A percentile compares a stretch with the other conserved stretches of the same genome.
Conservation (phyloP, 2,329 filamentous ascomycete species). For the Penicillium palitans region DNA sequence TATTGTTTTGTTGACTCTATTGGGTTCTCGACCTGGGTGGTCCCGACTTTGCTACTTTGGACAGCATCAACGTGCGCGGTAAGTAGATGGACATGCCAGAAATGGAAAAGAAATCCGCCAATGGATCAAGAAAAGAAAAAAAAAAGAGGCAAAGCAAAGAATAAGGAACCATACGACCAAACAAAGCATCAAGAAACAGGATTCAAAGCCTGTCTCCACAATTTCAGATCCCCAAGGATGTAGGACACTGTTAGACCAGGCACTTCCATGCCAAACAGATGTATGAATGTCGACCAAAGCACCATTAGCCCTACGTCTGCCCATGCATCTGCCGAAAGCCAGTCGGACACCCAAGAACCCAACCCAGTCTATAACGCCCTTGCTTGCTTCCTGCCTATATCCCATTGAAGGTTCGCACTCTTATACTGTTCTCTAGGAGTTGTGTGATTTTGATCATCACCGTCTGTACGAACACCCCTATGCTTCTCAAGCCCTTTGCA, state of each 20-base stretch:
- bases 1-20: constrained; percentile 2
- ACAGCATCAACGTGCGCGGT: background rate
- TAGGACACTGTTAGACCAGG: constrained; percentile 6
- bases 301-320: background rate
- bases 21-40: constrained; percentile 7
- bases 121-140: background rate
- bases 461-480: constrained; percentile 41
- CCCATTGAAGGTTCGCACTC: constrained; percentile 24
- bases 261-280: background rate
- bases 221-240: constrained; percentile 3
- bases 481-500: constrained; percentile 1
- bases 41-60: constrained; percentile 2
- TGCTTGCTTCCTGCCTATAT: constrained; percentile 1
- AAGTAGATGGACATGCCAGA: background rate
- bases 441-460: constrained; percentile 48
- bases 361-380: constrained; percentile 8
- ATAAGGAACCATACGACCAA: background rate
- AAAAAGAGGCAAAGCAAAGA: background rate
- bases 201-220: background rate
- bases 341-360: constrained; percentile 6
- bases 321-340: constrained; percentile 3
- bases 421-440: constrained; percentile 43
- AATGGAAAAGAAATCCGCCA: background rate
- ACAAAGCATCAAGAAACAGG: background rate
- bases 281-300: constrained; percentile 2